A percentile compares a stretch with the other conserved stretches of the same genome.
Evolutionary conservation across 2,329 filamentous ascomycete species (phyloP).

Genomic region (Boeremia lycopersici): DNA sequence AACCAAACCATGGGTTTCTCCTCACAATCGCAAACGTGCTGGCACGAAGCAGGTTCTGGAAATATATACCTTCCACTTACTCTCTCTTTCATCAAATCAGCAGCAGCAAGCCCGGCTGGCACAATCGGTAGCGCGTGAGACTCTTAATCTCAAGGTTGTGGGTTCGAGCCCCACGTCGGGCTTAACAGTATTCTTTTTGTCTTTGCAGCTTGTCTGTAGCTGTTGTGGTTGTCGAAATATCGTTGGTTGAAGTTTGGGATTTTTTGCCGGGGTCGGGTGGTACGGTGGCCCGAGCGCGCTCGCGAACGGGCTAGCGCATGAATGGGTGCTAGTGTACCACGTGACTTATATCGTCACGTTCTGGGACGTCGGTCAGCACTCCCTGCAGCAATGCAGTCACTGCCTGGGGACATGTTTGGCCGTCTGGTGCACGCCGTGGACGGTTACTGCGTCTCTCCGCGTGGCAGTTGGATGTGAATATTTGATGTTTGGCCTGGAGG

Average conservation of each 20-base stretch:
- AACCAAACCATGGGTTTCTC: no score
- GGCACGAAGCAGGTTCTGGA: not conserved
- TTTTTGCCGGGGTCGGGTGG: not conserved
- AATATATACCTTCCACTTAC: not conserved
- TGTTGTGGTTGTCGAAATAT: not conserved
- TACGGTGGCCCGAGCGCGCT: not conserved
- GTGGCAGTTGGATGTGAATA: no score
- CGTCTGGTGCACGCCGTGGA: no score
- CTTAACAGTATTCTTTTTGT: not conserved
- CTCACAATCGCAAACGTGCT: no score
- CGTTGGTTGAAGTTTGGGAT: not conserved
- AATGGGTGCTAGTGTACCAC: no score
- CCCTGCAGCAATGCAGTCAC: no score
- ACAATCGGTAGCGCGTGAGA: constrained; percentile 6
- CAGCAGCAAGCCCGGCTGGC: constrained; percentile 7
- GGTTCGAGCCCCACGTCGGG: constrained; percentile 9
- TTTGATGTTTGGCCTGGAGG: no score
- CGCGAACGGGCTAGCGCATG: no score
- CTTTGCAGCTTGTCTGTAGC: not conserved
- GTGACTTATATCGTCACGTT: no score
- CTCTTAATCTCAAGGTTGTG: constrained; percentile 5
- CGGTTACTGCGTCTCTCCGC: no score
- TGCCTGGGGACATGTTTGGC: no score
- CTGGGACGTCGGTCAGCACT: no score
- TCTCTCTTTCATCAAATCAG: not conserved